A percentile compares a stretch with the other conserved stretches of the same genome.
These are phyloP conservation scores for Aspergillus campestris DNA, from an alignment of 495 filamentous ascomycete genomes.

Conservation along the genomic window DNA sequence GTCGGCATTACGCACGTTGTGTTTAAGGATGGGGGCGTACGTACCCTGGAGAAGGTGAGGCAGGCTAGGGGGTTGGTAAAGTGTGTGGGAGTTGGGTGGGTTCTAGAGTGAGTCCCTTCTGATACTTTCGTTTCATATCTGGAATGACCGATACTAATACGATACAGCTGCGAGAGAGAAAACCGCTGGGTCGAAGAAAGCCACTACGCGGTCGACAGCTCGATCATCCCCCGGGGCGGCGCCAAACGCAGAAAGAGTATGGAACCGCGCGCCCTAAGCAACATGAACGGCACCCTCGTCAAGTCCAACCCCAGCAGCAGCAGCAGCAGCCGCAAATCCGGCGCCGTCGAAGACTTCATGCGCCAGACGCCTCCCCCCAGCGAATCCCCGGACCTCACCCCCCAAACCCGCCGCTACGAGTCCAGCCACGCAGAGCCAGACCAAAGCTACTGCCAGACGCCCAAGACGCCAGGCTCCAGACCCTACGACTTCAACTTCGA, in stretches of 20 bases:
- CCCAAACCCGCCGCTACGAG: slow-evolving; percentile 5
- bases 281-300: slow-evolving; percentile 57
- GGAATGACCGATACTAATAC: no score
- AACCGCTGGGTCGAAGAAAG: slow-evolving; percentile 65
- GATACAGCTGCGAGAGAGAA: slow-evolving; percentile 66
- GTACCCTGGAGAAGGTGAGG: slow-evolving; percentile 80
- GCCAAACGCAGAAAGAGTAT: slow-evolving; percentile 80
- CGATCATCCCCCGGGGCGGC: slow-evolving; percentile 65
- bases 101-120: slow-evolving; percentile 60
- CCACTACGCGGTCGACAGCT: slow-evolving; percentile 62
- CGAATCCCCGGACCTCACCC: slow-evolving; percentile 12
- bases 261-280: slow-evolving; percentile 74
- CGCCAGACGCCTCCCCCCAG: slow-evolving; percentile 22
- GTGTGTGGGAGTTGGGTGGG: slow-evolving; percentile 83
- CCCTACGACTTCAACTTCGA: slow-evolving; percentile 30
- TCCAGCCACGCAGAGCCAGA: slow-evolving; percentile 6
- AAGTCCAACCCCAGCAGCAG: slow-evolving; percentile 21
- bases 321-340: slow-evolving; percentile 23
- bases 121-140: no score
- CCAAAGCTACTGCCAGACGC: slow-evolving; percentile 21
- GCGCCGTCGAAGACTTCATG: slow-evolving; percentile 29
- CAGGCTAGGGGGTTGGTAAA: slow-evolving; percentile 65
- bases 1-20: slow-evolving; percentile 91
- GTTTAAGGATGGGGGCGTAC: slow-evolving; percentile 84
- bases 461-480: slow-evolving; percentile 23